Evolutionary conservation across 306 rosid species (phyloP), one percentile per base, ranked within the genome.

Genomic region (Rubus parviflorus): DNA sequence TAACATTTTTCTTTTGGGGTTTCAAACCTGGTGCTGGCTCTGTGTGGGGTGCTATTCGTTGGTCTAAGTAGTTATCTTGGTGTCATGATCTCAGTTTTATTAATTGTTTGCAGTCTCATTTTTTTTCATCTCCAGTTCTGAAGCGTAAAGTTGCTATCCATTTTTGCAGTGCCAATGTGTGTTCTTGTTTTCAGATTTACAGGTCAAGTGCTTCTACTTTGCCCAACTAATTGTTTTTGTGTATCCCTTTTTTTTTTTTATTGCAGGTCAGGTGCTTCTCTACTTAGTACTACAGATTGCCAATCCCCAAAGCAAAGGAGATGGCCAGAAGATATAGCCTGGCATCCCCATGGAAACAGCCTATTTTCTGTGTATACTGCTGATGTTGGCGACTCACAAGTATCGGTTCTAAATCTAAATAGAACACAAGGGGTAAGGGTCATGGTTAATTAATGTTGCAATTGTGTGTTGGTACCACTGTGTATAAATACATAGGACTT

Each of bases 281-380:
- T 83, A 51, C 93, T 90, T 84, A 88, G 91, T 83, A 52, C 85
- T 49, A 70, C 90, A 16, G 93, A 94, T 72, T 92, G 97, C 68
- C 61, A 57, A 71, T 90, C 98, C 74, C 81, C 83, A 53, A 87
- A 90, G 57, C 91, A 87, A 54, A 86, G 97, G 84, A 92, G 97
- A 86, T 94, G 97, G 98, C 95, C 98, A 3, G 98, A 94, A 84
- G 97, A 90, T 83, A 76, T 94, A 69, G 86, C 86, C 49, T 94
- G 98, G 98, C 98, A 94, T 67, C 98, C 97, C 7, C 89, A 90
- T 46, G 98, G 98, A 64, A 81, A 82, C 76, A 79, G 87, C 73
- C 64, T 94, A 68, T 92, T 90, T 86, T 87, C 94, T 61, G 93
- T 86, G 20, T 94, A 94, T 77, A 88, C 88, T 77, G 99, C 99